Percentiles rank a stretch among this genome's conserved stretches.
Evolutionary conservation across 805 yeast genomes (phyloP).

Genomic region (Wickerhamiella galacta): DNA sequence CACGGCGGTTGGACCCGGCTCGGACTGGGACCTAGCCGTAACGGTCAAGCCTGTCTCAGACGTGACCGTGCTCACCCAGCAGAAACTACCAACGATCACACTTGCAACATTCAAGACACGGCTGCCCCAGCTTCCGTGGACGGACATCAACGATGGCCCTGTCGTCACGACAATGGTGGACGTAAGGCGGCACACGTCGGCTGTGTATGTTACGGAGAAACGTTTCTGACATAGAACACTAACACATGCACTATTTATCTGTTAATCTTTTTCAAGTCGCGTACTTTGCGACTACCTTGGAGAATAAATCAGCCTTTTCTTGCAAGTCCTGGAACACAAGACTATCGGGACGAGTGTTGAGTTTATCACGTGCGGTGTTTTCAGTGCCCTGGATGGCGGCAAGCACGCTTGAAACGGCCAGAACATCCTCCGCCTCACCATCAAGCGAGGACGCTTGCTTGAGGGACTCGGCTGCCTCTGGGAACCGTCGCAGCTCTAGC

Average conservation of each 20-base stretch:
- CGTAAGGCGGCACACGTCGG: neutral
- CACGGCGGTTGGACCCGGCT: neutral
- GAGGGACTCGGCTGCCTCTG: slow-evolving; percentile 56
- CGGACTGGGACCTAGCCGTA: neutral
- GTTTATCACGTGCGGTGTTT: slow-evolving; percentile 29
- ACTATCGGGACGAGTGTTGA: slow-evolving; percentile 16
- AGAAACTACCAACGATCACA: neutral
- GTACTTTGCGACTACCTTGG: slow-evolving; percentile 34
- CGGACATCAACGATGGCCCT: neutral
- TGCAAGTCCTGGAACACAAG: slow-evolving; percentile 28
- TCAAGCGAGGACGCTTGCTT: slow-evolving; percentile 27
- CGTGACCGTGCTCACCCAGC: neutral
- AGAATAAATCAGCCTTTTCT: slow-evolving; percentile 49
- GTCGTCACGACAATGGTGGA: neutral
- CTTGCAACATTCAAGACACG: neutral
- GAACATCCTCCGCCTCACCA: slow-evolving; percentile 24
- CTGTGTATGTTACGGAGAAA: too few relatives aligned
- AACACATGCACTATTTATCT: too few relatives aligned
- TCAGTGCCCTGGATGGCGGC: slow-evolving; percentile 38
- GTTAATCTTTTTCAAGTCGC: too few relatives aligned
- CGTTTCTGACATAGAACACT: too few relatives aligned
- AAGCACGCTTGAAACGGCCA: slow-evolving; percentile 49
- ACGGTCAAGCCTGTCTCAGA: neutral
- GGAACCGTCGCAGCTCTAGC: slow-evolving; percentile 59
- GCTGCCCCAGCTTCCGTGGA: neutral